Evolutionary conservation across 129 eudicot species (phyloP).

Genomic region (Calendula officinalis): DNA sequence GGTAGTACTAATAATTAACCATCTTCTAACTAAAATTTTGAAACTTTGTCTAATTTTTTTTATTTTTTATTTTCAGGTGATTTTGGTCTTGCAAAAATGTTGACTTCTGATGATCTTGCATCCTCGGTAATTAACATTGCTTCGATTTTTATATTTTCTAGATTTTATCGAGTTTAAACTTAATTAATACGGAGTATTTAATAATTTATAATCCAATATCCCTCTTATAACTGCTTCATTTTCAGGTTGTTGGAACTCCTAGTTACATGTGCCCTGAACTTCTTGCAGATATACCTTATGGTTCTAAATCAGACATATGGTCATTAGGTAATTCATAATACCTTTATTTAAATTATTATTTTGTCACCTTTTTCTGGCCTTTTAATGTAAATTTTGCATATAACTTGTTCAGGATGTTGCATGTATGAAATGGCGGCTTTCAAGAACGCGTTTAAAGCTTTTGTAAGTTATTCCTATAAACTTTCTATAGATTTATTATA

Average conservation of each 20-base stretch:
- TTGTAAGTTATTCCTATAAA: slow-evolving; percentile 53
- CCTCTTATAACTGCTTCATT: neutral
- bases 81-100: slow-evolving; percentile 96
- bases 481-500: neutral
- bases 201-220: neutral
- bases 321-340: slow-evolving; percentile 61
- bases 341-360: neutral
- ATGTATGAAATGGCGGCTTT: slow-evolving; percentile 91
- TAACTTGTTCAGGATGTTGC: slow-evolving; percentile 78
- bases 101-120: slow-evolving; percentile 90
- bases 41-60: slow-evolving; percentile 7
- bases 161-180: neutral
- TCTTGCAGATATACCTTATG: slow-evolving; percentile 99
- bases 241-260: slow-evolving; percentile 98
- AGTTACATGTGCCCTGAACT: slow-evolving; percentile 99
- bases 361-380: neutral
- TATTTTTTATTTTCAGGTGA: slow-evolving; percentile 62
- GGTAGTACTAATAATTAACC: slow-evolving; percentile 38
- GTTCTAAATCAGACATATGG: slow-evolving; percentile 98
- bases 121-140: slow-evolving; percentile 63
- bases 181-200: neutral
- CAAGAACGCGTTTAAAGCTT: slow-evolving; percentile 97
- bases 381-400: slow-evolving; percentile 2
- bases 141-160: neutral
- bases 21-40: neutral